These are phyloP conservation scores for Polyplosphaeria fusca DNA, from an alignment of 495 filamentous ascomycete species.

Conservation along the genomic window DNA sequence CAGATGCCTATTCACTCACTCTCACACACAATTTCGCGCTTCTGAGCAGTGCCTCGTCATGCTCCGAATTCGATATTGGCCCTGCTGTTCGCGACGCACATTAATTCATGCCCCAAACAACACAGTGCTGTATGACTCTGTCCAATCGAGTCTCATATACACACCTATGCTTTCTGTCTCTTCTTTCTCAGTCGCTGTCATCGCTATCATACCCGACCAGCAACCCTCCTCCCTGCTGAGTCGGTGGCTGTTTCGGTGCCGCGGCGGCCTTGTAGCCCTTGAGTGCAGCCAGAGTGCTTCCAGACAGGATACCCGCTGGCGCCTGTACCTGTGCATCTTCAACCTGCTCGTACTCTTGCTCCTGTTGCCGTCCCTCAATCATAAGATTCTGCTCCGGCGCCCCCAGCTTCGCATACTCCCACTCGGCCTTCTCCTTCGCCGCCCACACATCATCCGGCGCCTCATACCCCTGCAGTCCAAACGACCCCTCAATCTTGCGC, in stretches of 20 bases:
- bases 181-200: slow-evolving; percentile 52
- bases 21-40: too few species aligned
- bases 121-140: too few species aligned
- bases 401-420: slow-evolving; percentile 41
- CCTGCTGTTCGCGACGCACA: too few species aligned
- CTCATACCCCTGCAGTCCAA: slow-evolving; percentile 88
- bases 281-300: slow-evolving; percentile 71
- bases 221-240: slow-evolving; percentile 60
- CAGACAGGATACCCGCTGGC: slow-evolving; percentile 66
- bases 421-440: slow-evolving; percentile 52
- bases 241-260: slow-evolving; percentile 41
- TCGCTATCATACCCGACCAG: slow-evolving; percentile 91
- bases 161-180: too few species aligned
- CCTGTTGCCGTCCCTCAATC: slow-evolving; percentile 41
- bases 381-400: slow-evolving; percentile 46
- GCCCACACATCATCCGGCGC: slow-evolving; percentile 94
- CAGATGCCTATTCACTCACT: too few species aligned
- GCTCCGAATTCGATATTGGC: too few species aligned
- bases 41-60: too few species aligned
- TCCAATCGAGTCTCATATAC: too few species aligned
- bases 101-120: too few species aligned
- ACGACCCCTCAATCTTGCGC: slow-evolving; percentile 84
- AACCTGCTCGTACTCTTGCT: slow-evolving; percentile 1
- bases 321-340: background rate
- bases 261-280: slow-evolving; percentile 44